Evolutionary conservation across 1,284 basidiomycete genomes (phyloP), one percentile per base, ranked within the genome.

Genomic region (Takashimella tepidaria): DNA sequence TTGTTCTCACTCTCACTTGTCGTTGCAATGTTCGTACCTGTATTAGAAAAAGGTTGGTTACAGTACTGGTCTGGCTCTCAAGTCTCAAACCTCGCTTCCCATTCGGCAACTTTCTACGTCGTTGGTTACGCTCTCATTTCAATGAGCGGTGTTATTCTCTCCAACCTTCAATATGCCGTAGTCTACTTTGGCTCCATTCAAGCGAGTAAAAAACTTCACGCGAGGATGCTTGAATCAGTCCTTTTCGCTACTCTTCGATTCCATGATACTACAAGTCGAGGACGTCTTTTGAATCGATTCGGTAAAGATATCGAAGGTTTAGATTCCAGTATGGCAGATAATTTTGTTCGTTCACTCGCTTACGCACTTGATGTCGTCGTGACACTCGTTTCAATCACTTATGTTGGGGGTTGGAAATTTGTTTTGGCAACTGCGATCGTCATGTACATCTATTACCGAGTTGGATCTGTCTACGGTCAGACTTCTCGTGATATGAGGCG

Each of bases 281-380:
- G 92, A 5, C 83, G 90, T 12, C 77, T 93, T 5, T 76, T 93
- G 40, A 93, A 95, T 69, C 81, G 92, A 40, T 95, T 96, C 64
- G 89, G 91, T 41, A 95, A 96, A 71, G 92, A 96, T 69, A 89
- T 95, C 55, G 92, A 96, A 78, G 88, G 86, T 23, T 84, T 95
- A 49, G 92, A 97, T 70, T 91, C 89, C 57, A 84, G 75, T 53
- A 81, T 92, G 55, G 84, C 90, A 1, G 90, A 95, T 70, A 86
- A 92, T 71, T 87, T 93, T 72, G 61, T 68, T 1, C 62, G 86
- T 54, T 88, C 84, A 61, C 74, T 88, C 45, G 82, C 85, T 47
- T 79, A 78, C 56, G 69, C 60, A 10, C 66, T 79, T 3, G 72
- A 72, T 24, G 72, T 77, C 8, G 16, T 69, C 6, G 64, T 69